Base-by-base conservation (phyloP, 768 basidiomycete species). In the Favolaschia claudopus region DNA sequence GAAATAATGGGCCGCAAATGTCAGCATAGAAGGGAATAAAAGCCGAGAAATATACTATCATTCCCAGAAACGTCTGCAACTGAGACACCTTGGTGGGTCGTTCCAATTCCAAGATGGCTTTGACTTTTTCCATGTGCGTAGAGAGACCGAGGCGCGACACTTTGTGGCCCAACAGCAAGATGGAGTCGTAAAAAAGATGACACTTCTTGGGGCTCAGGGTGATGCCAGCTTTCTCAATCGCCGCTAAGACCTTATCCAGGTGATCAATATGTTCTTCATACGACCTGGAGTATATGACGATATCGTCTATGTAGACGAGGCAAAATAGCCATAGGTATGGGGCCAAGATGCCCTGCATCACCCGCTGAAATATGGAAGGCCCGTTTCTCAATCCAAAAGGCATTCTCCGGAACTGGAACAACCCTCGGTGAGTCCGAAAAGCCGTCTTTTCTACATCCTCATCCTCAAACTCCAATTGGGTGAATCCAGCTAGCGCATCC, bases 1-100 rank as follows among this genome's bases (percentile, higher is more conserved):
- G 28, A 24, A 61, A 64, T 3, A 61, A 31, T 10, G 63, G 63
- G 0, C 27, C 37, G 22, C 44, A 51, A 8, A 63, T 63, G 27
- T 63, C 49, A 4, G 62, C 32, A 17, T 60, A 60, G 20, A 14
- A 53, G 8, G 59, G 59, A 17, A 60, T 64, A 20, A 44, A 61
- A 1, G 31, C 25, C 2, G 63, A 56, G 42, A 64, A 61, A 24
- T 64, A 64, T 3, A 60, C 58, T 5, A 54, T 28, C 51, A 60
- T 52, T 4, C 58, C 58, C 5, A 73, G 44, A 58, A 69, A 72
- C 1, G 43, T 61, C 32, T 68, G 67, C 29, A 72, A 34, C 19
- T 60, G 22, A 2, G 24, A 12, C 10, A 56, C 10, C 13, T 19
- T 25, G 5, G 25, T n/a, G 3, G 53, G 59, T 2, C 36, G 13